Conservation (phyloP, 1,284 basidiomycete species). For the Cryptococcus sp. region DNA sequence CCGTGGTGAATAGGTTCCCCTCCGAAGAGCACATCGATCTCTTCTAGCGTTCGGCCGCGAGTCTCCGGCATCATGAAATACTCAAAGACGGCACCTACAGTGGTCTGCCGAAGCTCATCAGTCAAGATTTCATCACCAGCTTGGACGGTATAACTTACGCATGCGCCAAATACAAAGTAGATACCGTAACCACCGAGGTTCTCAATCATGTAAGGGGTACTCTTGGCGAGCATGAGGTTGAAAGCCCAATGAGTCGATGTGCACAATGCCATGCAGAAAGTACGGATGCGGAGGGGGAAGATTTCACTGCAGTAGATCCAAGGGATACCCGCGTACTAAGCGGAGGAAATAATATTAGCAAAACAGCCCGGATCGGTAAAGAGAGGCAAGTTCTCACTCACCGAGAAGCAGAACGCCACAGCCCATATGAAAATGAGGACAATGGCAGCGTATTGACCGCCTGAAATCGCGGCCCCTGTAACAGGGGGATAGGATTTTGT, state of each 20-base stretch:
- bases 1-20: background rate
- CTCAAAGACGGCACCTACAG: constrained; percentile 5
- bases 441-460: too few relatives aligned
- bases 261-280: constrained; percentile 21
- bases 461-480: constrained; percentile 9
- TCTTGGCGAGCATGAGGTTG: constrained; percentile 27
- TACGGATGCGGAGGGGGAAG: constrained; percentile 25
- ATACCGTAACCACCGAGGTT: constrained; percentile 15
- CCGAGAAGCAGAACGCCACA: too few relatives aligned
- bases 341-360: constrained; percentile 9
- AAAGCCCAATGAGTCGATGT: constrained; percentile 29
- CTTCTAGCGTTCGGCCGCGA: constrained; percentile 49
- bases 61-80: constrained; percentile 48
- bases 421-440: too few relatives aligned
- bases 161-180: constrained; percentile 24
- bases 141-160: constrained; percentile 8
- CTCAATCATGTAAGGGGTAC: constrained; percentile 21
- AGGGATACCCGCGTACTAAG: constrained; percentile 22
- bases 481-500: constrained; percentile 9
- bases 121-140: too few relatives aligned
- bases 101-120: constrained; percentile 4
- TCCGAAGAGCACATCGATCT: constrained; percentile 44
- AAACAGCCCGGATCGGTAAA: too few relatives aligned
- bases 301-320: constrained; percentile 32
- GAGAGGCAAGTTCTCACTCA: too few relatives aligned